Evolutionary conservation across 768 basidiomycete genomes (phyloP), one percentile per base, ranked within the genome.

Genomic region (Asterophora lycoperdoides): DNA sequence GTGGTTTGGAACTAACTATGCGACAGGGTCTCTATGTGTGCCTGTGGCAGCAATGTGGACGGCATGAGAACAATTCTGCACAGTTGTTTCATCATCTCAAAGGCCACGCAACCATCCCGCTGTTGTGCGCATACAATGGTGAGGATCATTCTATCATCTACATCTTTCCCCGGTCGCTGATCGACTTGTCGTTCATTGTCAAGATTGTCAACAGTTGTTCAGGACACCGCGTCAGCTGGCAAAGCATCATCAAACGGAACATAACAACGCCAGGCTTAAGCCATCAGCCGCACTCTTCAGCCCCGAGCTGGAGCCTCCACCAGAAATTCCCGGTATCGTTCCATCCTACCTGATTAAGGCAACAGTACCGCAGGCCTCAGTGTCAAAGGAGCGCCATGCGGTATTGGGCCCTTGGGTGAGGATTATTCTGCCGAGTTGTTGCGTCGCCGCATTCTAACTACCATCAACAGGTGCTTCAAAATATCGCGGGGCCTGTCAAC

Each of bases 11-110:
- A 0, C n/a, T 37, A 38, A 28, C 7, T 9, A 6, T 39, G 35
- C 11, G 6, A 14, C 40, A 59, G 57, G 58, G 44, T n/a, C 60
- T 63, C 10, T 78, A 69, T 53, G 55, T 61, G 30, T 84, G 84
- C 62, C 67, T 60, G 39, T 87, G 86, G 86, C 68, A 72, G 14
- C 66, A 67, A 23, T 88, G 84, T 60, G 69, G 70, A n/a, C 67
- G 67, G 26, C 66, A 60, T 47, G 75, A 76, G 60, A 44, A 45
- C n/a, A 57, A 59, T 41, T 60, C 61, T 36, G 63, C 66, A 36
- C 56, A 68, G 41, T 62, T 79, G 49, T 63, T 64, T 34, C 53
- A 63, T 45, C 86, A 89, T 62, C 58, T 85, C 5, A 69, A 73
- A 54, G 73, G 56, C 32, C 87, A 89, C 66, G 74, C 73, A 17